Percentiles rank a stretch among this genome's conserved stretches.
Conservation (phyloP, 202 grass and related monocot species). For the Zoysia matrella region DNA sequence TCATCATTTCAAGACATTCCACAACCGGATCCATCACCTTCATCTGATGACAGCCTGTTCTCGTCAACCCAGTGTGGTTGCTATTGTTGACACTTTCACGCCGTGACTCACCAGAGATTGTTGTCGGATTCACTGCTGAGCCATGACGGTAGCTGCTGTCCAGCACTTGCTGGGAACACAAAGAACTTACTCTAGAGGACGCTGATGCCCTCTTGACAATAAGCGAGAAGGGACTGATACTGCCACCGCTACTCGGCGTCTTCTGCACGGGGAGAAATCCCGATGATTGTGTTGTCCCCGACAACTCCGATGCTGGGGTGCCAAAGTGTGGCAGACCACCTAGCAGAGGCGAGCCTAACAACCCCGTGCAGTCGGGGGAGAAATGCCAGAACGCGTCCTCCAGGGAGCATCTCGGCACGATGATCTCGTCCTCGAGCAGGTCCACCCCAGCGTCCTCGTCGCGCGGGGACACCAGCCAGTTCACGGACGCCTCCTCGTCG, state of each 20-base stretch:
- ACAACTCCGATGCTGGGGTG: too few relatives aligned
- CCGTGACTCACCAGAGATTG: conserved; percentile 38
- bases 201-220: conserved; percentile 82
- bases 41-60: conserved; percentile 27
- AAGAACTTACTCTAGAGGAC: conserved; percentile 57
- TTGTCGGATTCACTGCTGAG: not conserved
- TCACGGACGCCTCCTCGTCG: conserved; percentile 60
- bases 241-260: conserved; percentile 76
- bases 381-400: conserved; percentile 52
- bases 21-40: not conserved
- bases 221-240: conserved; percentile 88
- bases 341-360: conserved; percentile 44
- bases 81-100: conserved; percentile 31
- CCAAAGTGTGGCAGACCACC: conserved; percentile 12
- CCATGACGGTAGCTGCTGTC: conserved; percentile 21
- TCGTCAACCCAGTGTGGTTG: conserved; percentile 32
- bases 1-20: conserved; percentile 59
- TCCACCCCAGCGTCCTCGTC: conserved; percentile 13
- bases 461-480: conserved; percentile 57
- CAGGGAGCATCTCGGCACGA: conserved; percentile 17
- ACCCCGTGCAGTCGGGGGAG: conserved; percentile 43
- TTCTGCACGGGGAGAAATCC: not conserved
- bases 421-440: conserved; percentile 38
- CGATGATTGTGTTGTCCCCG: too few relatives aligned
- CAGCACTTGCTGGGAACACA: conserved; percentile 45